Conservation (phyloP, 148 eudicot species). For the Vaccinium vitisidaea region DNA sequence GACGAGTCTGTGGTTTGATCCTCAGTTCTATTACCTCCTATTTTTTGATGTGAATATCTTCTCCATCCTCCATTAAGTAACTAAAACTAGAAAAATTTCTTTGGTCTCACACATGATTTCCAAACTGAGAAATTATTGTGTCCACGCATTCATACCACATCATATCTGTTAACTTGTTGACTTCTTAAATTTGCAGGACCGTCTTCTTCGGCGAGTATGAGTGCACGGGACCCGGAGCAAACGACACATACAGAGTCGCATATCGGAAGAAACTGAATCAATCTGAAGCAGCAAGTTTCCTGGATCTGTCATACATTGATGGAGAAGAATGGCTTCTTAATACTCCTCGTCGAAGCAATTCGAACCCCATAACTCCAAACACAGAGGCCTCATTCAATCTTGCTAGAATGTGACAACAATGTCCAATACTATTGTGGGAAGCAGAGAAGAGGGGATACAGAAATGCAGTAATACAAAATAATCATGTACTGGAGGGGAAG, state of each 20-base stretch:
- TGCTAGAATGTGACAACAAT: background rate
- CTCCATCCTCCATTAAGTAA: background rate
- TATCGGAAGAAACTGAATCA: conserved; percentile 58
- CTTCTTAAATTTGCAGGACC: conserved; percentile 39
- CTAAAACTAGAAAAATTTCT: too few relatives aligned
- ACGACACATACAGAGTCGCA: conserved; percentile 42
- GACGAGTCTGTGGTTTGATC: conserved; percentile 51
- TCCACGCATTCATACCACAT: background rate
- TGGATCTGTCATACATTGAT: conserved; percentile 55
- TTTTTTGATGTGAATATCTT: background rate
- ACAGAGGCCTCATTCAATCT: background rate
- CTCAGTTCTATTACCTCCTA: background rate
- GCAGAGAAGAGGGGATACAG: background rate
- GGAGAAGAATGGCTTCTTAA: conserved; percentile 74
- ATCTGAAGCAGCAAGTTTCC: conserved; percentile 53
- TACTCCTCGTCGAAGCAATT: conserved; percentile 10
- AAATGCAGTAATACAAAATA: background rate
- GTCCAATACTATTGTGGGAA: background rate
- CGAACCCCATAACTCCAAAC: background rate
- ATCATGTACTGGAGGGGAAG: background rate
- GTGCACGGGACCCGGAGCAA: conserved; percentile 70
- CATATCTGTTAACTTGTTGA: background rate
- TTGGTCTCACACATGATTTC: too few relatives aligned
- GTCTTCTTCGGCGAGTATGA: conserved; percentile 70
- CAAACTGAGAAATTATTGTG: background rate